Percentiles rank a stretch among this genome's conserved stretches.
phyloP scores from a whole-genome alignment of 768 basidiomycete genomes.

The Porpolomopsis calyptriformis region DNA sequence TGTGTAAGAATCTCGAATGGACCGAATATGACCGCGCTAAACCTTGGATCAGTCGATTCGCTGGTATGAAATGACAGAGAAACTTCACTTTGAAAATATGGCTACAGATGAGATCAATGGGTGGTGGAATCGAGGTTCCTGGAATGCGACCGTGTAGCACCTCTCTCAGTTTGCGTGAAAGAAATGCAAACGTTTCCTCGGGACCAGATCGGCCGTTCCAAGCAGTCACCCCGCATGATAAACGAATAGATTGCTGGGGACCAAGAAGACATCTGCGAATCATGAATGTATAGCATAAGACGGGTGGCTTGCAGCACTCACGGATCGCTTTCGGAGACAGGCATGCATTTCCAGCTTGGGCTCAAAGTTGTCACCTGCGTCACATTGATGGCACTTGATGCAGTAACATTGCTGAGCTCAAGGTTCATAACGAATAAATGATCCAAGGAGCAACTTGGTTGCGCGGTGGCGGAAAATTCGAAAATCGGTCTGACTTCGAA shows the following conservation, averaged over 20 bases:
- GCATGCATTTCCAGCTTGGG: constrained; percentile 51
- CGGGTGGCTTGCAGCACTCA: constrained; percentile 24
- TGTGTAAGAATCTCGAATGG: constrained; percentile 20
- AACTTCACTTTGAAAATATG: constrained; percentile 36
- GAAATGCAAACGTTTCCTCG: constrained; percentile 38
- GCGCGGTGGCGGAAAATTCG: constrained; percentile 37
- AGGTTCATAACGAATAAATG: constrained; percentile 43
- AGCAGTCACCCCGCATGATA: constrained; percentile 32
- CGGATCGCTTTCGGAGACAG: constrained; percentile 28
- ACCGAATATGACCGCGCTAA: constrained; percentile 14
- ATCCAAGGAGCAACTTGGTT: constrained; percentile 40
- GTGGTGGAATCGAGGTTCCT: constrained; percentile 36
- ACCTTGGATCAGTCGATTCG: constrained; percentile 5
- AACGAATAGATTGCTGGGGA: constrained; percentile 37
- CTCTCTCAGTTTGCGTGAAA: constrained; percentile 37
- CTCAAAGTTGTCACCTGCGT: constrained; percentile 57
- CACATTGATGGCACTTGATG: constrained; percentile 33
- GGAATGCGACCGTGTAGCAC: constrained; percentile 40
- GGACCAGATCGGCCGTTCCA: constrained; percentile 29
- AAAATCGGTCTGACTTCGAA: constrained; percentile 56
- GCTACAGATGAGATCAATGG: constrained; percentile 41
- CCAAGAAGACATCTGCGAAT: constrained; percentile 30
- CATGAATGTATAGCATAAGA: background rate
- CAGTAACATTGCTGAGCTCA: constrained; percentile 43
- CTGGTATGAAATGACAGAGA: background rate